Conservation (phyloP, 2,329 filamentous ascomycete species). For the Fusarium sacchari region DNA sequence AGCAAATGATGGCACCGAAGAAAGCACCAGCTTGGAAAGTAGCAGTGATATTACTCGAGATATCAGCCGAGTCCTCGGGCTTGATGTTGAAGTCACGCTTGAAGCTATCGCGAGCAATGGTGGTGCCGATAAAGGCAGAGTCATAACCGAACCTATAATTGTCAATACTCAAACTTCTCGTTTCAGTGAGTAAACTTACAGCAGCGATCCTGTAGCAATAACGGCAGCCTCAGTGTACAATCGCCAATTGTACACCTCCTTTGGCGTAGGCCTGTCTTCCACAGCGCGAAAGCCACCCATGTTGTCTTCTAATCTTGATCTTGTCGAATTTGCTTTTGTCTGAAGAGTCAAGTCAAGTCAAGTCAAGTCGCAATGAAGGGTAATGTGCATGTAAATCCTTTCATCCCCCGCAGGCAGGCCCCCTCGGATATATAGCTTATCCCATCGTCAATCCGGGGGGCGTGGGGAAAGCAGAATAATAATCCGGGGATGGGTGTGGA, state of each 20-base stretch:
- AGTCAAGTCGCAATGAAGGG: too few species aligned
- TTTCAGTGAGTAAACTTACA: slow-evolving; percentile 42
- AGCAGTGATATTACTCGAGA: slow-evolving; percentile 57
- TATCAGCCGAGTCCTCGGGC: slow-evolving; percentile 43
- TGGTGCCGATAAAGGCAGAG: slow-evolving; percentile 64
- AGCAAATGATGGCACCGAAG: slow-evolving; percentile 62
- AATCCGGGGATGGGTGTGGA: slow-evolving; percentile 39
- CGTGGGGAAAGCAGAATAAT: slow-evolving; percentile 34
- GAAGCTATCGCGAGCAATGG: slow-evolving; percentile 61
- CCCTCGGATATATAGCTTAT: slow-evolving; percentile 38
- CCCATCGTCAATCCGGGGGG: slow-evolving; percentile 33
- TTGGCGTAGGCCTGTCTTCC: slow-evolving; percentile 65
- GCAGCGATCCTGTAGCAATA: slow-evolving; percentile 58
- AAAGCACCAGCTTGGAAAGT: slow-evolving; percentile 62
- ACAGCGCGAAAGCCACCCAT: slow-evolving; percentile 57
- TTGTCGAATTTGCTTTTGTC: background rate
- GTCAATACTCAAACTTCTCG: background rate
- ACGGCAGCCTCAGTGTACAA: slow-evolving; percentile 60
- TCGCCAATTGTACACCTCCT: slow-evolving; percentile 64
- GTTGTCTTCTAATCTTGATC: background rate
- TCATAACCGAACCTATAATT: slow-evolving; percentile 60
- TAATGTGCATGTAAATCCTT: background rate
- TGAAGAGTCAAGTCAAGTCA: too few species aligned
- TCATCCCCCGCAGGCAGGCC: slow-evolving; percentile 6
- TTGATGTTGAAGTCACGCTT: slow-evolving; percentile 52